Evolutionary conservation across 78 protist species (phyloP).

Genomic region (Cavenderia fasciculata): DNA sequence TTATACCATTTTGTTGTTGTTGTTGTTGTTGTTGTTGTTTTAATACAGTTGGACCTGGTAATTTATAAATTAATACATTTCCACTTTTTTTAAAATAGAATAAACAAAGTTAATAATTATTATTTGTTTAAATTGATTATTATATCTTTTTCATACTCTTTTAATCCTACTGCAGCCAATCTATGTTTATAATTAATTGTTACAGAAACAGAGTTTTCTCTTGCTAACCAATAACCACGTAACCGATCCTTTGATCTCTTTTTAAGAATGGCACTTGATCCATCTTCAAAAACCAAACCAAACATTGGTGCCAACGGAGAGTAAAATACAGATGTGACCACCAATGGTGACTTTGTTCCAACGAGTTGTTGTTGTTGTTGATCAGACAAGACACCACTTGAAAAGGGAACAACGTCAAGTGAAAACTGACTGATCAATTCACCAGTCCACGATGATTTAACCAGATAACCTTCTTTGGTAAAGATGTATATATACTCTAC

Average conservation of each 20-base stretch:
- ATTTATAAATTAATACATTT: slow-evolving; percentile 45
- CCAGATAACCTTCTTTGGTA: slow-evolving; percentile 60
- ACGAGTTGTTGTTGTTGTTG: too few species aligned
- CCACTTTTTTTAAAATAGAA: slow-evolving; percentile 15
- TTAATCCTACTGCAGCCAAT: slow-evolving; percentile 69
- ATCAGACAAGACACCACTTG: too few species aligned
- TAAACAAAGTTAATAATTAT: not conserved
- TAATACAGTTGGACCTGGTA: slow-evolving; percentile 51
- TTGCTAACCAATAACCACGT: slow-evolving; percentile 42
- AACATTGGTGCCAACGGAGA: slow-evolving; percentile 31
- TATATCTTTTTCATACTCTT: slow-evolving; percentile 6
- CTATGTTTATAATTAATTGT: slow-evolving; percentile 61
- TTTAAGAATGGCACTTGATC: slow-evolving; percentile 43
- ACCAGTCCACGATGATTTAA: slow-evolving; percentile 65
- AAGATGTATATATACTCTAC: slow-evolving; percentile 60
- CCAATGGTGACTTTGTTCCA: slow-evolving; percentile 6
- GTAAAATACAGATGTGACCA: slow-evolving; percentile 37
- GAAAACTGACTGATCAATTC: slow-evolving; percentile 71
- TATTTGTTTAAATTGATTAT: not conserved
- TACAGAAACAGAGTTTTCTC: slow-evolving; percentile 19
- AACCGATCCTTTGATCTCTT: slow-evolving; percentile 52
- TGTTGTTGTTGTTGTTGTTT: not conserved
- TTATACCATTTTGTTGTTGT: not conserved
- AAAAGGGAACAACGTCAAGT: slow-evolving; percentile 57
- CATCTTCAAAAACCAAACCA: slow-evolving; percentile 57